phyloP scores from a whole-genome alignment of 78 protist species.

The Dictyostelium purpureum region DNA sequence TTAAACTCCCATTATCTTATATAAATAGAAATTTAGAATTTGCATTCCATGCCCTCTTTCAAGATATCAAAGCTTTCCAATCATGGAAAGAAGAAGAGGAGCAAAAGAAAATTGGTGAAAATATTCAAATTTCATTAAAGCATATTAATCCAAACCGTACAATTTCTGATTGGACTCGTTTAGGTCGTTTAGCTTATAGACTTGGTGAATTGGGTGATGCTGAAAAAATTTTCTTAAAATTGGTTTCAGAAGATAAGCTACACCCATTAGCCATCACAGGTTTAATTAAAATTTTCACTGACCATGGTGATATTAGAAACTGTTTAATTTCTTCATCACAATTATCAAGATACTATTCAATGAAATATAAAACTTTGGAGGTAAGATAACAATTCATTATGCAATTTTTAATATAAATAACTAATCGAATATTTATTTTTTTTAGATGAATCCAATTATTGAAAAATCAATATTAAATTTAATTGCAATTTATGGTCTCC shows the following conservation, averaged over 20 bases:
- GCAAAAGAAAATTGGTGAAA: not conserved
- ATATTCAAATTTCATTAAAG: not conserved
- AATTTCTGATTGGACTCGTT: constrained; percentile 67
- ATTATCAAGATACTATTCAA: constrained; percentile 4
- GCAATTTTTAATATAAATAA: not conserved
- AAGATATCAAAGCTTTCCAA: constrained; percentile 53
- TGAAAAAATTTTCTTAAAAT: constrained; percentile 33
- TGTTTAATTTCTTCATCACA: constrained; percentile 41
- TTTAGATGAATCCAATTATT: constrained; percentile 43
- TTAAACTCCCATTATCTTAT: constrained; percentile 20
- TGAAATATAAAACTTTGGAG: not conserved
- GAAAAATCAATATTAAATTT: constrained; percentile 32
- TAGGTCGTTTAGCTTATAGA: constrained; percentile 40
- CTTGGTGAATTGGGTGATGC: constrained; percentile 40
- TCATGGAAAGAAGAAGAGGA: constrained; percentile 61
- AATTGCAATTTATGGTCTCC: constrained; percentile 46
- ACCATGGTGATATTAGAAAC: constrained; percentile 54
- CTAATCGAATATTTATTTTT: not conserved
- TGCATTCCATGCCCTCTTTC: constrained; percentile 68
- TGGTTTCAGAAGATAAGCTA: constrained; percentile 14
- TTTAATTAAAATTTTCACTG: constrained; percentile 35
- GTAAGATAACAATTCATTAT: not conserved
- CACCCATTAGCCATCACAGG: constrained; percentile 1
- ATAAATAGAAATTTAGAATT: constrained; percentile 48
- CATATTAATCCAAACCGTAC: constrained; percentile 54